A percentile compares a stretch with the other conserved stretches of the same genome.
phyloP scores from a whole-genome alignment of 2,329 filamentous ascomycete genomes.

The Colletotrichum sp. region DNA sequence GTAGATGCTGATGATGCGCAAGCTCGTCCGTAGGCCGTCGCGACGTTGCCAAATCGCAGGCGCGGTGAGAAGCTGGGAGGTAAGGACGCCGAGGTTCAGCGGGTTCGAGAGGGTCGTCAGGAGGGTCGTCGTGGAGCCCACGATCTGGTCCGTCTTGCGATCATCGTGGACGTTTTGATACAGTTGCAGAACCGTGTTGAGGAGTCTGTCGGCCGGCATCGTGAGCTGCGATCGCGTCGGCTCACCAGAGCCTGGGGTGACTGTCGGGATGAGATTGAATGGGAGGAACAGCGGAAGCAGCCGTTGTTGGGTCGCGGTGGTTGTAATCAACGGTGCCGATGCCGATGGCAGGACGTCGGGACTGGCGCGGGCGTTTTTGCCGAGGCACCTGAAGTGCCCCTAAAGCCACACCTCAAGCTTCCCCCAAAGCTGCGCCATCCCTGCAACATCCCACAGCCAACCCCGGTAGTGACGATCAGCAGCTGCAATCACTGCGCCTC shows the following conservation, averaged over 20 bases:
- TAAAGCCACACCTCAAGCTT: constrained; percentile 16
- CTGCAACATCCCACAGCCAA: constrained; percentile 4
- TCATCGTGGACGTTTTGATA: constrained; percentile 60
- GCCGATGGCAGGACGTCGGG: constrained; percentile 10
- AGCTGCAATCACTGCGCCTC: neutral
- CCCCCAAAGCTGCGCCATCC: constrained; percentile 8
- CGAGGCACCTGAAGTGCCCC: constrained; percentile 29
- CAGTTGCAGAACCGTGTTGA: constrained; percentile 68
- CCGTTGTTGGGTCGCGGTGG: neutral
- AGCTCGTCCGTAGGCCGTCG: constrained; percentile 65
- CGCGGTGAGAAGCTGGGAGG: constrained; percentile 73
- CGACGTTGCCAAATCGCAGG: constrained; percentile 73
- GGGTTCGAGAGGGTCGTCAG: constrained; percentile 75
- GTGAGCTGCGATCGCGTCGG: constrained; percentile 14
- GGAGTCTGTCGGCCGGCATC: constrained; percentile 72
- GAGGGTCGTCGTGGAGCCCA: constrained; percentile 71
- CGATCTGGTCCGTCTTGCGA: constrained; percentile 58
- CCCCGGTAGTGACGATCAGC: constrained; percentile 5
- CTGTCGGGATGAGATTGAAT: neutral
- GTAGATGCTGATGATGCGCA: constrained; percentile 73
- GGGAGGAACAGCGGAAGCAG: neutral
- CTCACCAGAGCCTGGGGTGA: neutral
- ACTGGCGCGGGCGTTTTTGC: constrained; percentile 22
- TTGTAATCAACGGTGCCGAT: neutral
- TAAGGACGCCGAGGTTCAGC: constrained; percentile 75